Base-by-base conservation (phyloP, 192 early-diverging fungal species). In the Umbelopsis vinacea region DNA sequence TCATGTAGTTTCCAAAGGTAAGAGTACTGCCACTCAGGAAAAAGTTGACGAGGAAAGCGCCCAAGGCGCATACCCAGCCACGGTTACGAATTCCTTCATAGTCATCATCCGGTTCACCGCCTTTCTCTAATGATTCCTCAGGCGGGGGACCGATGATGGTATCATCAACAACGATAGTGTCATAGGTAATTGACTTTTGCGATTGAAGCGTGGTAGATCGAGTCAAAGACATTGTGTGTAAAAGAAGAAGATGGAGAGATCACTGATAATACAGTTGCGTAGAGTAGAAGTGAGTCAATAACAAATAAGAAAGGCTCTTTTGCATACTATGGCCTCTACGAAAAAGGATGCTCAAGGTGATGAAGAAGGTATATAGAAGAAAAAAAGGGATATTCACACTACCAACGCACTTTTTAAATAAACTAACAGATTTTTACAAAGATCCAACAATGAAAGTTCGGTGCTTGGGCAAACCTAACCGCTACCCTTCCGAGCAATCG, bases 1-100 rank as follows among this genome's bases (percentile, higher is more conserved):
- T 63, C 57, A 63, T 63, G 17, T 63, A 63, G 57, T 63, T 63
- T 63, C 57, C 57, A 63, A n/a, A 63, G 0, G 57, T 17, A 29
- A 63, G 57, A 19, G 57, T 63, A 29, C 15, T 37, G n/a, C 57
- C 57, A 17, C 57, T 63, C 57, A 63, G 19, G 19, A 63, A 63
- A 37, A 63, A 63, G 26, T 63, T 63, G 57, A 63, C 26, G 29
- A 63, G 11, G 33, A 63, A 63, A 7, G 57, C 57, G 23, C 57
- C 57, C 3, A 63, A 17, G 1, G 57, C 57, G 19, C 57, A 63
- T 19, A 63, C 14, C 57, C 57, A 63, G 14, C 57, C 57, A 7
- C 57, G 57, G 33, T 63, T 63, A 37, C 12, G 57, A 17, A 63
- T 63, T 19, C 57, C 57, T 63, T 63, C 57, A 33, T 63, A 63